Evolutionary conservation across 306 rosid genomes (phyloP).

Genomic region (Citrullus mucosospermus): DNA sequence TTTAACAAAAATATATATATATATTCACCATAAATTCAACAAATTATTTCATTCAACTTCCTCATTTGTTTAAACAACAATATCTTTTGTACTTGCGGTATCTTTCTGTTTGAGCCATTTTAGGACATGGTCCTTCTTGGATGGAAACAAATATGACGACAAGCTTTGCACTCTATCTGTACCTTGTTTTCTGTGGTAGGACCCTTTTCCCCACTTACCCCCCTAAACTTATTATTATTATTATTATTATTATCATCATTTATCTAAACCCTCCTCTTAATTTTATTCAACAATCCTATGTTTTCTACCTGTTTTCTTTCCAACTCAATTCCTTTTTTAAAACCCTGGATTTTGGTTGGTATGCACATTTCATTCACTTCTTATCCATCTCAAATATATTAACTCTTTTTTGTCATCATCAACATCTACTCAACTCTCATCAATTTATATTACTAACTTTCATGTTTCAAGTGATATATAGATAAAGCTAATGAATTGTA

Average conservation of each 20-base stretch:
- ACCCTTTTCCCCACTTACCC: not conserved
- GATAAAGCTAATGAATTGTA: too few species aligned
- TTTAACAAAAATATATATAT: not conserved
- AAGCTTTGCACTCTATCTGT: not conserved
- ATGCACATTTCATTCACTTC: too few species aligned
- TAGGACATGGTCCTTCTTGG: conserved; percentile 5
- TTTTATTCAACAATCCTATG: not conserved
- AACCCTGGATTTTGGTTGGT: not conserved
- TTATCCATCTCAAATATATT: too few species aligned
- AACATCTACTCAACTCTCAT: too few species aligned
- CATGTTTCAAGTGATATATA: too few species aligned
- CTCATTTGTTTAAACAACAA: too few species aligned
- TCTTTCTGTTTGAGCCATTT: conserved; percentile 1
- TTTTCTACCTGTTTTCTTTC: not conserved
- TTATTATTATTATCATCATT: not conserved
- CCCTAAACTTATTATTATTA: not conserved
- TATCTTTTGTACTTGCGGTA: too few species aligned
- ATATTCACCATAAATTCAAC: not conserved
- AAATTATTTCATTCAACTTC: too few species aligned
- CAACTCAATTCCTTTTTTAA: not conserved
- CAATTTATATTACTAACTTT: too few species aligned
- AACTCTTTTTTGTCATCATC: too few species aligned
- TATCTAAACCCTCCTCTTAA: not conserved
- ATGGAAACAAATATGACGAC: conserved; percentile 12
- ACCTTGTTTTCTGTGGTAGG: not conserved